Conservation (phyloP, 176 grass and related monocot genomes). For the Bromus sterilis region DNA sequence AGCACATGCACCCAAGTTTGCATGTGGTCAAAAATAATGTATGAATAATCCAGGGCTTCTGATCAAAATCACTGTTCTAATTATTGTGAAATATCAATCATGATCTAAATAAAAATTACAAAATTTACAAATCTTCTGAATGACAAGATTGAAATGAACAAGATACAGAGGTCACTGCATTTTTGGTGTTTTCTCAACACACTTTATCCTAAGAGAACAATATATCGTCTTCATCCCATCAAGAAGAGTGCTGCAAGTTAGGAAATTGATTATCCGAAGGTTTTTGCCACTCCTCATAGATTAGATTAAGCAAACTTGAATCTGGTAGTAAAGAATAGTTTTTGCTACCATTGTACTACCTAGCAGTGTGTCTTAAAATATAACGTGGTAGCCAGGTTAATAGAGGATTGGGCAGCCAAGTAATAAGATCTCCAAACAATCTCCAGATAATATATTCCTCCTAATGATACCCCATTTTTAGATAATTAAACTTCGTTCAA, state of each 20-base stretch:
- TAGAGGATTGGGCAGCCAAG: not conserved
- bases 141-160: not conserved
- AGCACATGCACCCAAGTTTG: not conserved
- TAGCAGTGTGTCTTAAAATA: not conserved
- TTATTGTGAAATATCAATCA: not conserved
- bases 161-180: not conserved
- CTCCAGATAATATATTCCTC: constrained; percentile 2
- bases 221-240: not conserved
- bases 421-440: not conserved
- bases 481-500: not conserved
- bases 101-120: not conserved
- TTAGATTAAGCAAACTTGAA: not conserved
- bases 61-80: not conserved
- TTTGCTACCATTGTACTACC: not conserved
- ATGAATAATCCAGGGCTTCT: not conserved
- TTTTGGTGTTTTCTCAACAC: not conserved
- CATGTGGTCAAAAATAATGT: not conserved
- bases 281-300: not conserved
- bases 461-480: not conserved
- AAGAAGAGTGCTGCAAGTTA: not conserved
- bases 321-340: not conserved
- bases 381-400: not conserved
- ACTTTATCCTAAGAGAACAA: not conserved
- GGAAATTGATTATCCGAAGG: not conserved
- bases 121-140: not conserved